These are phyloP conservation scores for Conticribra weissflogii DNA, from an alignment of 108 stramenopile genomes.

Conservation along the genomic window DNA sequence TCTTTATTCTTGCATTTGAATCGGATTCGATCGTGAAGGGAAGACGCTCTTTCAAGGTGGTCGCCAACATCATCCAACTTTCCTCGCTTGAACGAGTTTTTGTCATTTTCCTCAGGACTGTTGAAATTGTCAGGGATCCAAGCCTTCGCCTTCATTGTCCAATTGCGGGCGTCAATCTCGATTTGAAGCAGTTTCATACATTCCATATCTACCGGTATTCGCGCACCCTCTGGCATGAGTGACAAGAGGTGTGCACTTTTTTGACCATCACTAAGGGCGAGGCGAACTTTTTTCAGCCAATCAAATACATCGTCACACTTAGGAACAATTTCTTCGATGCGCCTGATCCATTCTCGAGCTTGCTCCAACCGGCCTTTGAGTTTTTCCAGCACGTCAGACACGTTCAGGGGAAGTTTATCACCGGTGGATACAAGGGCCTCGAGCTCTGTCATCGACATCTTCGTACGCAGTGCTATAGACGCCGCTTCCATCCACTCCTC, in stretches of 20 bases:
- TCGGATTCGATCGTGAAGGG: slow-evolving; percentile 61
- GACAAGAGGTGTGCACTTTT: slow-evolving; percentile 48
- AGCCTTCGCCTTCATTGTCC: slow-evolving; percentile 66
- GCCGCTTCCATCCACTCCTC: slow-evolving; percentile 80
- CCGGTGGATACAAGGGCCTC: slow-evolving; percentile 61
- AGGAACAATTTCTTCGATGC: slow-evolving; percentile 59
- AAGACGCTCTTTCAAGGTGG: slow-evolving; percentile 63
- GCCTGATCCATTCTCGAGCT: slow-evolving; percentile 67
- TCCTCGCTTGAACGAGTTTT: slow-evolving; percentile 50
- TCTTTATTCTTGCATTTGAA: slow-evolving; percentile 48
- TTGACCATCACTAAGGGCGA: slow-evolving; percentile 51
- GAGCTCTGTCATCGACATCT: slow-evolving; percentile 72
- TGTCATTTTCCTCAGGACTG: slow-evolving; percentile 30
- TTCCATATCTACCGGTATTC: slow-evolving; percentile 80
- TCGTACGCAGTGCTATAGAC: slow-evolving; percentile 76
- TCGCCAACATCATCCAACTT: slow-evolving; percentile 79
- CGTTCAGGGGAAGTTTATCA: slow-evolving; percentile 61
- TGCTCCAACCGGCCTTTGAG: slow-evolving; percentile 52
- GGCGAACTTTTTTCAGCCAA: slow-evolving; percentile 59
- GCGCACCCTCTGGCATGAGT: slow-evolving; percentile 67
- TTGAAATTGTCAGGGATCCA: slow-evolving; percentile 61
- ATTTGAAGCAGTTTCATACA: slow-evolving; percentile 71
- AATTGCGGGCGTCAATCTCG: slow-evolving; percentile 77
- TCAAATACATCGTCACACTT: slow-evolving; percentile 42
- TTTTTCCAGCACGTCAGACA: slow-evolving; percentile 76